Base-by-base conservation (phyloP, 208 protist genomes). In the Leishmania amazonensis region DNA sequence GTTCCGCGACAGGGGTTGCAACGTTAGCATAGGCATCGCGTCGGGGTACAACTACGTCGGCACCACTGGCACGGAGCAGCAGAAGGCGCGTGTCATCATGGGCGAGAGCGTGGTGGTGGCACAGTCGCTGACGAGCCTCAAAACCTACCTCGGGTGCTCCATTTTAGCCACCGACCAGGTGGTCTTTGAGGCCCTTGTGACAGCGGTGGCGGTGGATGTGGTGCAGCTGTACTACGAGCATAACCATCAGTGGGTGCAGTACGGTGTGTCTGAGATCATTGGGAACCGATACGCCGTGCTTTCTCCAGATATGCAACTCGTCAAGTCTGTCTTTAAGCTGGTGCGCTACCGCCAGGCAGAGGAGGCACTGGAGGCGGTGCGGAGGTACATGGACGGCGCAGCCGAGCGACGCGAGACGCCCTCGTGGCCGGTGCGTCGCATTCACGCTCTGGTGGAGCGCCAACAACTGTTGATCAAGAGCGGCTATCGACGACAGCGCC, bases 31-130 rank as follows among this genome's bases (percentile, higher is more conserved):
- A 57, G 88, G 81, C 74, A 91, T 94, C 31, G 83, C 88, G 1
- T 83, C 88, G 15, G 90, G 90, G 67, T 78, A 76, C 24, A 85
- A 86, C 71, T 88, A 85, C 68, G 68, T 91, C 9, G 86, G 90
- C 65, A 94, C 88, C 38, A 90, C 89, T 38, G 90, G 90, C 67
- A 92, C 90, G n/a, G 84, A 90, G 24, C 79, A 86, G 58, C 90
- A 89, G 57, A 89, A 88, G 80, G 90, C 90, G 31, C 86, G 85
- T 60, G 85, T 91, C 6, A 86, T 94, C 35, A 80, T 83, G 11
- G 88, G 90, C 42, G 86, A 89, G 53, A 79, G 80, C 58, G 83
- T 92, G 17, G 78, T 78, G 17, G 81, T 91, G 15, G 90, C 86
- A 4, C 81, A 81, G 31, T 73, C 75, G 8, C 71, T 94, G 38